Conservation (phyloP, 768 basidiomycete genomes). For the Mycena haematopus region DNA sequence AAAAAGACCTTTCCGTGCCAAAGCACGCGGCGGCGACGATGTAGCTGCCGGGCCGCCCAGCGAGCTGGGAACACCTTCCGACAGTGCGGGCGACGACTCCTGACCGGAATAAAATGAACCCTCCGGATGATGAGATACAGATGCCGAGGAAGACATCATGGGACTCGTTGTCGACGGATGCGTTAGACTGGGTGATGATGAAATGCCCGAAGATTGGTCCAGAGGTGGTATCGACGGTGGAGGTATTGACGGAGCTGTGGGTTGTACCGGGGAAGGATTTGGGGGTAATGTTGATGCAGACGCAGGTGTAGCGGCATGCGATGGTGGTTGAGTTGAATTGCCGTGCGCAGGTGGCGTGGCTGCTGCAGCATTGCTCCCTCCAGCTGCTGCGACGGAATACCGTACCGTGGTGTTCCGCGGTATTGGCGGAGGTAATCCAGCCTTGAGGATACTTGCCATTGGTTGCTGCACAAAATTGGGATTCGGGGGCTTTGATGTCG, state of each 20-base stretch:
- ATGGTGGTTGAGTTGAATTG: conserved; percentile 33
- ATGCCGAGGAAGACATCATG: conserved; percentile 78
- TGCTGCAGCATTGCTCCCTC: conserved; percentile 54
- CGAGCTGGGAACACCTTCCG: conserved; percentile 61
- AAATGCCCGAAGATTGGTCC: conserved; percentile 50
- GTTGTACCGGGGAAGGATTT: conserved; percentile 42
- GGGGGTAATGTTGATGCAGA: conserved; percentile 36
- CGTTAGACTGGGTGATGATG: conserved; percentile 85
- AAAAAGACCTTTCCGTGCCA: conserved; percentile 55
- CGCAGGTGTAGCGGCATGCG: conserved; percentile 35
- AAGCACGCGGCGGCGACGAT: conserved; percentile 63
- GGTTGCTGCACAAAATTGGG: conserved; percentile 85
- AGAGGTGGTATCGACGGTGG: conserved; percentile 41
- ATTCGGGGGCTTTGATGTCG: conserved; percentile 73
- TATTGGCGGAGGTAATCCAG: conserved; percentile 62
- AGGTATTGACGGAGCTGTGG: conserved; percentile 50
- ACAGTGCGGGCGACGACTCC: conserved; percentile 78
- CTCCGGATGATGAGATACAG: conserved; percentile 66
- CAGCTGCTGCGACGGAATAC: conserved; percentile 88
- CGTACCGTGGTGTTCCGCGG: conserved; percentile 69
- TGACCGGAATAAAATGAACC: conserved; percentile 75
- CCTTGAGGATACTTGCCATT: conserved; percentile 76
- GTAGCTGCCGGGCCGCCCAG: conserved; percentile 55
- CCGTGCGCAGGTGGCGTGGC: conserved; percentile 32
- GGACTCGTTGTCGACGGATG: conserved; percentile 85